Evolutionary conservation across 2,329 filamentous ascomycete species (phyloP).

Genomic region (Gaeumannomyces sp.): DNA sequence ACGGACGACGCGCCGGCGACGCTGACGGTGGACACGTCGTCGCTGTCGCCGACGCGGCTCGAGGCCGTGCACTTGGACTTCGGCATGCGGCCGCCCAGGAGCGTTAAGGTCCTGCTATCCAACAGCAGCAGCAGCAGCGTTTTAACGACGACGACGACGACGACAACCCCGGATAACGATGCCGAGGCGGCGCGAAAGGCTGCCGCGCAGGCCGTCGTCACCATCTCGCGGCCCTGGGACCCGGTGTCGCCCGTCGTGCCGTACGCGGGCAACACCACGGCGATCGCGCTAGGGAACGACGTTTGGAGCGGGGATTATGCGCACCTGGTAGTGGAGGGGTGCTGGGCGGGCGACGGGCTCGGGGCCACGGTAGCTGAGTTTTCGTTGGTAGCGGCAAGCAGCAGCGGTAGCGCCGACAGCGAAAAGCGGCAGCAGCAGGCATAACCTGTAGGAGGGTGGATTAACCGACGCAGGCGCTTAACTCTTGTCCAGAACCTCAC

Average conservation of each 20-base stretch:
- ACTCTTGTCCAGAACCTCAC: no score
- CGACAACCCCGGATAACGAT: no score
- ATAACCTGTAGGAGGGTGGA: no score
- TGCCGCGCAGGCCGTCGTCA: conserved; percentile 13
- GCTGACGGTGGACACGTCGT: conserved; percentile 45
- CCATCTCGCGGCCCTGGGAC: conserved; percentile 17
- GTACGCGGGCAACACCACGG: conserved; percentile 12
- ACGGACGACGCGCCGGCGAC: conserved; percentile 43
- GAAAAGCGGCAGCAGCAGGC: no score
- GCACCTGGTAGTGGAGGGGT: conserved; percentile 10
- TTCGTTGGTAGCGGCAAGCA: conserved; percentile 3
- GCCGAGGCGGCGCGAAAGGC: conserved; percentile 3
- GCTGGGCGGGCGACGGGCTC: conserved; percentile 1
- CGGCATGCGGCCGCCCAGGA: conserved; percentile 13
- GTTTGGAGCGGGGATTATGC: conserved; percentile 13
- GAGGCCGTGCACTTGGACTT: conserved; percentile 12
- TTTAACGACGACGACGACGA: no score
- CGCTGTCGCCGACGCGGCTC: conserved; percentile 10
- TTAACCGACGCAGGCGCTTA: no score
- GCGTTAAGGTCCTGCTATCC: conserved; percentile 15
- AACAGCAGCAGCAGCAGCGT: conserved; percentile 10
- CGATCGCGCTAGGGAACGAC: conserved; percentile 2
- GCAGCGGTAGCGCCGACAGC: no score
- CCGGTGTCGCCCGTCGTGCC: conserved; percentile 11
- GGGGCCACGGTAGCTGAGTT: conserved; percentile 2